Conservation (phyloP, 2,329 filamentous ascomycete genomes). For the Aquanectria penicillioides region DNA sequence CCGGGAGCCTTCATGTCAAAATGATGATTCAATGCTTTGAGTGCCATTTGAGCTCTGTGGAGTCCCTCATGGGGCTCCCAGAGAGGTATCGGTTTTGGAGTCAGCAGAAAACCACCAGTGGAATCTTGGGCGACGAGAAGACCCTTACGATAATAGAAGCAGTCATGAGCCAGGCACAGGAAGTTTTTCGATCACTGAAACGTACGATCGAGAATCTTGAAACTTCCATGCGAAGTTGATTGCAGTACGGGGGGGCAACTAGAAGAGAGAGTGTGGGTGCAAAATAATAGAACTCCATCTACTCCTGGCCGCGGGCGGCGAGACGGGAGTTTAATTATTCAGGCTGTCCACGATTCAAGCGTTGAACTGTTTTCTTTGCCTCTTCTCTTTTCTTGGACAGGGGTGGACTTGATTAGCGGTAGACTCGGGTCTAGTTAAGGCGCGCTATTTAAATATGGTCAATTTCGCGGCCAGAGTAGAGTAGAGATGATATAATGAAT, state of each 20-base stretch:
- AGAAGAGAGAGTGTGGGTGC: too few species aligned
- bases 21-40: constrained; percentile 1
- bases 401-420: too few species aligned
- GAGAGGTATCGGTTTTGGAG: neutral
- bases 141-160: neutral
- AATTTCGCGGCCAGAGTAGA: too few species aligned
- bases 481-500: too few species aligned
- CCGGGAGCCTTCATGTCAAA: neutral
- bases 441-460: too few species aligned
- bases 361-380: too few species aligned
- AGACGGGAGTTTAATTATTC: too few species aligned
- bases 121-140: neutral
- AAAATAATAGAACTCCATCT: too few species aligned
- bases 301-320: too few species aligned
- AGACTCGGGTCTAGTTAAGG: too few species aligned
- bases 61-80: neutral
- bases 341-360: too few species aligned
- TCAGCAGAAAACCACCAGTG: neutral
- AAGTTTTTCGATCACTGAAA: neutral
- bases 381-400: too few species aligned
- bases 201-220: neutral
- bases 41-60: neutral
- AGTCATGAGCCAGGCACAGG: neutral
- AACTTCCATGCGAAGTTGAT: neutral
- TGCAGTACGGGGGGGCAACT: neutral